Conservation (phyloP, 352 stramenopile genomes). For the Phytophthora podocarpi region DNA sequence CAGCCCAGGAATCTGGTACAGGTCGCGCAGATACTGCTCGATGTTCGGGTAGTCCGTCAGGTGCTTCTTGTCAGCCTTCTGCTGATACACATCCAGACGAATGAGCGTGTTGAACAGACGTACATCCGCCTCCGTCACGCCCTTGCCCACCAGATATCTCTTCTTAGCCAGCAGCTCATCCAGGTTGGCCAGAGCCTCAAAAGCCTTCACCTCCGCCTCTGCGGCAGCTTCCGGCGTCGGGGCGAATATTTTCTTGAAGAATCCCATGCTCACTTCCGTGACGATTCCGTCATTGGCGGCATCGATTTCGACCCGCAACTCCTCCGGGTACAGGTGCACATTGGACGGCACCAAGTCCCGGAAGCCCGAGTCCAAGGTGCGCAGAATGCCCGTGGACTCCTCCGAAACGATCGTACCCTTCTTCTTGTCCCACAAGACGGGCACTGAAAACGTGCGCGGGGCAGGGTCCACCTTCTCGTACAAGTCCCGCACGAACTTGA, state of each 20-base stretch:
- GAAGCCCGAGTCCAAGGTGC: constrained; percentile 51
- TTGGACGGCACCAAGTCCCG: constrained; percentile 41
- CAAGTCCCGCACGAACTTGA: constrained; percentile 38
- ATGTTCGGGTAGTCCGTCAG: constrained; percentile 61
- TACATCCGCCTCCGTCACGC: constrained; percentile 52
- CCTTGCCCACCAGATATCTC: constrained; percentile 28
- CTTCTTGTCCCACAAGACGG: constrained; percentile 79
- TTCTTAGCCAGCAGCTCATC: constrained; percentile 19
- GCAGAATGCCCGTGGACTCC: constrained; percentile 80
- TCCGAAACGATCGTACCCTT: constrained; percentile 79
- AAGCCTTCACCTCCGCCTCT: neutral
- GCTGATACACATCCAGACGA: constrained; percentile 38
- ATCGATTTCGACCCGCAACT: constrained; percentile 33
- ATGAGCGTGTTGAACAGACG: constrained; percentile 47
- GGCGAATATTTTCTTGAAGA: neutral
- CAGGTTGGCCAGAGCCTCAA: neutral
- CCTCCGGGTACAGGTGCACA: constrained; percentile 49
- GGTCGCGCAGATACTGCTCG: constrained; percentile 45
- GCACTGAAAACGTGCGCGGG: constrained; percentile 46
- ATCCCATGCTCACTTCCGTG: neutral
- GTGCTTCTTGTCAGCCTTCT: constrained; percentile 33
- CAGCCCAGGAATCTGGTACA: constrained; percentile 88
- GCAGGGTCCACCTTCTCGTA: constrained; percentile 41
- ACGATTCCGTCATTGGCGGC: constrained; percentile 1
- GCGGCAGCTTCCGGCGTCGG: neutral